phyloP scores from a whole-genome alignment of 176 grass and related monocot species.

The Carex littledalei region DNA sequence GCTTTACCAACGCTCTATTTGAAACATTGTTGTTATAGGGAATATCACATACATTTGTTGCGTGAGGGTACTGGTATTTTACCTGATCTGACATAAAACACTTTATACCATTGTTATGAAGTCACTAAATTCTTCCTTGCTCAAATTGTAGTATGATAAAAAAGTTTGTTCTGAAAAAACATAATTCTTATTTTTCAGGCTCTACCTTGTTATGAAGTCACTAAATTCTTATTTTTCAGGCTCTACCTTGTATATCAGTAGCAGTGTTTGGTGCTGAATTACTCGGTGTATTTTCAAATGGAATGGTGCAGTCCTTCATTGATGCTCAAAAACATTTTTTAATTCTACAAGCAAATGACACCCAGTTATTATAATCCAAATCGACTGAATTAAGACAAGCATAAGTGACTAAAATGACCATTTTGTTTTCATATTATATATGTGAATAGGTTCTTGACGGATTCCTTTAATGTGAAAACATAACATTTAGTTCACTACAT shows the following conservation, averaged over 20 bases:
- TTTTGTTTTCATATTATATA: background rate
- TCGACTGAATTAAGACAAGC: background rate
- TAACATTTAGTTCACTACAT: background rate
- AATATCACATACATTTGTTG: background rate
- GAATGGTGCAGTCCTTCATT: conserved; percentile 94
- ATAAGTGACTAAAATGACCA: background rate
- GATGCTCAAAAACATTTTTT: conserved; percentile 56
- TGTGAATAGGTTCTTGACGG: background rate
- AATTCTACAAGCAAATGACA: background rate
- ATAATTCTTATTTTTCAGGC: conserved; percentile 30
- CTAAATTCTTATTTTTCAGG: conserved; percentile 40
- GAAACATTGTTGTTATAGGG: no score
- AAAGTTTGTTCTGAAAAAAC: background rate
- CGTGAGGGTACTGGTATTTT: background rate
- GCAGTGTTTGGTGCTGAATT: conserved; percentile 86
- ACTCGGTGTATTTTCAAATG: conserved; percentile 88
- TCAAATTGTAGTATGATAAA: background rate
- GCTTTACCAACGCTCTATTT: no score
- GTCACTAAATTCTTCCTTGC: background rate
- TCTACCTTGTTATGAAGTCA: conserved; percentile 43
- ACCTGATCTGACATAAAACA: background rate
- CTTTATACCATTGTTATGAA: background rate
- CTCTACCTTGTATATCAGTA: conserved; percentile 88
- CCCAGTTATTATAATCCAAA: background rate
- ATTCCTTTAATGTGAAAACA: background rate